Evolutionary conservation across 495 filamentous ascomycete species (phyloP), one percentile per base, ranked within the genome.

Genomic region (Pseudoneurospora amorphoporcata): DNA sequence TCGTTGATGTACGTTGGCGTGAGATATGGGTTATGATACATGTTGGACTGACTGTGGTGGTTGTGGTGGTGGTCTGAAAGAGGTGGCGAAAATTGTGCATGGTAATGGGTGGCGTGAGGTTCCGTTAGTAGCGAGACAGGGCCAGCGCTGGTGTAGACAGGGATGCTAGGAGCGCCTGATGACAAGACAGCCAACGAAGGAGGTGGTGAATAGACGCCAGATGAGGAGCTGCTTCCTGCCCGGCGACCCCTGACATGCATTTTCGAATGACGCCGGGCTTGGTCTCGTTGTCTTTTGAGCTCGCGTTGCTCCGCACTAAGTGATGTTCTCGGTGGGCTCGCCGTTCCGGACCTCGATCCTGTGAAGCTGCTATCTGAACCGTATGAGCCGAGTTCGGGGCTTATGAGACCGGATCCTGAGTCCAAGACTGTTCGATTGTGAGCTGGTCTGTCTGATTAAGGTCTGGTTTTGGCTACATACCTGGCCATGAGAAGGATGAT

Each of bases 291-390:
- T 58, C 82, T 81, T 75, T 85, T 86, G 5, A 86, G 75, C 69
- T 84, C 83, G 65, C 84, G 80, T 73, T 86, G 84, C 73, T 86
- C 84, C 5, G 83, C 77, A 8, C 83, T 85, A 58, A 86, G 78
- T 12, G 77, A 78, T 70, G 75, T 79, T 69, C 83, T 78, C 3
- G 84, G 83, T 5, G 84, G 83, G 79, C 84, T 86, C 37, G 81
- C 81, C 39, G 83, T 86, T 58, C 82, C 79, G 8, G 84, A 86
- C 73, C 83, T 77, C 14, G 84, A 83, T 37, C 74, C 79, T 6
- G 81, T 85, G 39, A 84, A 72, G 75, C 83, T 84, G 70, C 80
- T 76, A 65, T 84, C 83, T 10, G 83, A 83, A 16, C 80, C 79
- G 70, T 84, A 81, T 4, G 75, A 73, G 41, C 72, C 68, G 32